These are phyloP conservation scores for Cadophora sp. DNA, from an alignment of 2,329 filamentous ascomycete genomes.

Conservation along the genomic window DNA sequence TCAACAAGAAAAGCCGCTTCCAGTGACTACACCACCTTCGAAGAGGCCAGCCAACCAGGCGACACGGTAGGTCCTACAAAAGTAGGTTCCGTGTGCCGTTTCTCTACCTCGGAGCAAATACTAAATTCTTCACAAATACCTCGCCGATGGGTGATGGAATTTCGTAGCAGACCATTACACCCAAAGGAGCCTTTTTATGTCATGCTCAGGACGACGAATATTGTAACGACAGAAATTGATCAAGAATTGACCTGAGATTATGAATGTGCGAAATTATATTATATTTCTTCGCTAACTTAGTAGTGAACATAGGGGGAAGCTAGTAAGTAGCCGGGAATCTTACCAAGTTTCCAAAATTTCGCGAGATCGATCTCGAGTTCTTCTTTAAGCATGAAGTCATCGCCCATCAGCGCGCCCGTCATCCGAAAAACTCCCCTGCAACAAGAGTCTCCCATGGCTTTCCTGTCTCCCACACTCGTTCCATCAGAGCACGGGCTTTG, in stretches of 20 bases:
- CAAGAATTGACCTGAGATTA: background rate
- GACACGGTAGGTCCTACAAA: constrained; percentile 10
- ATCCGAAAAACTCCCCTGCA: constrained; percentile 44
- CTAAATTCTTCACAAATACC: background rate
- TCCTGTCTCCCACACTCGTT: constrained; percentile 72
- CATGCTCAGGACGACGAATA: constrained; percentile 7
- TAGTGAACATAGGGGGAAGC: background rate
- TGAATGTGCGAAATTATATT: background rate
- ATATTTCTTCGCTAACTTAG: background rate
- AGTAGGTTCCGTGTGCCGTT: constrained; percentile 2
- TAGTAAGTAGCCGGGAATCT: background rate
- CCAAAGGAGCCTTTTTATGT: constrained; percentile 11
- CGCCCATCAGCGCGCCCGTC: constrained; percentile 14
- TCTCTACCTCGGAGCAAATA: background rate
- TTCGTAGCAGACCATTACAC: background rate
- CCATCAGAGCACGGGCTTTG: constrained; percentile 68
- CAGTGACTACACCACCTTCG: background rate
- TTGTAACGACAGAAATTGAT: background rate
- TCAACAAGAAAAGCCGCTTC: background rate
- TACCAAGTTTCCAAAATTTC: background rate
- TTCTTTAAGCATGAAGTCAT: background rate
- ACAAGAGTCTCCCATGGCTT: constrained; percentile 71
- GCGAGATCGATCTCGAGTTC: background rate
- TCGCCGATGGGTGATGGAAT: background rate
- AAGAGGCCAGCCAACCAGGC: constrained; percentile 9